phyloP scores from a whole-genome alignment of 2,329 filamentous ascomycete species.

The Aspergillus sojae region DNA sequence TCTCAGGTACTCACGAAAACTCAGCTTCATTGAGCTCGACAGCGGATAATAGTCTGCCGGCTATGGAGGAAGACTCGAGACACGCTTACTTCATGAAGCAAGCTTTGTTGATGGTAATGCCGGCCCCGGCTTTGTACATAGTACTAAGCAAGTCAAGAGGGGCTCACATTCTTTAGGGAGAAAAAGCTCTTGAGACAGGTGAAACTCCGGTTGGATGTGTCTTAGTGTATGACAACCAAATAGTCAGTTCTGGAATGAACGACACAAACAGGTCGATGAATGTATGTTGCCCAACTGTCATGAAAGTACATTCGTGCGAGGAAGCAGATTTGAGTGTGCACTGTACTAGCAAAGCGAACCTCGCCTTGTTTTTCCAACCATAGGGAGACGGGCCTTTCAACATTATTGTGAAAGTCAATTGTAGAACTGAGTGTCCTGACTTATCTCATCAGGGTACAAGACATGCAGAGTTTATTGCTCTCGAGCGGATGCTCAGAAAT shows the following conservation, averaged over 20 bases:
- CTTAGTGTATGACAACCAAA: constrained; percentile 74
- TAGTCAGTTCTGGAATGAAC: constrained; percentile 93
- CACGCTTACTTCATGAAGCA: constrained; percentile 76
- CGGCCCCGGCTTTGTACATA: background rate
- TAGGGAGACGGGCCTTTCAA: background rate
- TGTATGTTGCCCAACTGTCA: constrained; percentile 39
- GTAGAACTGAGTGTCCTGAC: background rate
- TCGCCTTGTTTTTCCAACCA: background rate
- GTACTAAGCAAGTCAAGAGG: background rate
- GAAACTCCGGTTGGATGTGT: constrained; percentile 98
- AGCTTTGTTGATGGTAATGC: constrained; percentile 77
- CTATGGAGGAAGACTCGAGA: constrained; percentile 22
- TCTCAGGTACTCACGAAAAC: background rate
- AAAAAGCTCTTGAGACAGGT: constrained; percentile 78
- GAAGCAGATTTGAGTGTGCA: background rate
- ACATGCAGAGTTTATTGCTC: constrained; percentile 92
- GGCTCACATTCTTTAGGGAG: constrained; percentile 60
- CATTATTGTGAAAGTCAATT: background rate
- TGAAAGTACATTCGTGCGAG: background rate
- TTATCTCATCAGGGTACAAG: constrained; percentile 71
- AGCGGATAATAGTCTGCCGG: background rate
- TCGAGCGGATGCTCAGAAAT: constrained; percentile 65
- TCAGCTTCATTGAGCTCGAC: background rate
- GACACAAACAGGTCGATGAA: constrained; percentile 88
- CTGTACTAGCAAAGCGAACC: background rate